Percentiles rank a stretch among this genome's conserved stretches.
Conservation (phyloP, 83 land plant genomes). For the Thuja plicata region DNA sequence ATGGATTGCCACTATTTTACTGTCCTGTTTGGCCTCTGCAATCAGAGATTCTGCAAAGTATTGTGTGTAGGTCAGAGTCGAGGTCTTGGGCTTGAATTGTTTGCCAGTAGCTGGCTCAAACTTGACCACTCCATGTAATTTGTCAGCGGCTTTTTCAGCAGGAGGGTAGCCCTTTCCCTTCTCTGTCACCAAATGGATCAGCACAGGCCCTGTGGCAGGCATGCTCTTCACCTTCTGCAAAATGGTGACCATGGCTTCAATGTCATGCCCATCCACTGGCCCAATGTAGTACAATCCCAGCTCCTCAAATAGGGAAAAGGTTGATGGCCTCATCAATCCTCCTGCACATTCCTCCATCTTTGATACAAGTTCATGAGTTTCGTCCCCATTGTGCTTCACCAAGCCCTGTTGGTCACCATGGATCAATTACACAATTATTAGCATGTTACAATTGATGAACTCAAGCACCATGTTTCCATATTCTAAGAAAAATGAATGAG, state of each 20-base stretch:
- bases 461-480: no score
- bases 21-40: conserved; percentile 61
- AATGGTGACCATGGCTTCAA: conserved; percentile 48
- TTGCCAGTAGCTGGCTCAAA: conserved; percentile 62
- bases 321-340: conserved; percentile 49
- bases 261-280: conserved; percentile 69
- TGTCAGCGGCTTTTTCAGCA: conserved; percentile 60
- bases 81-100: conserved; percentile 52
- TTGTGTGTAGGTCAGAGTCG: conserved; percentile 56
- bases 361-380: conserved; percentile 51
- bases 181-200: conserved; percentile 65
- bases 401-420: no score
- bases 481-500: no score
- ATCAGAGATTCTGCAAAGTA: conserved; percentile 63
- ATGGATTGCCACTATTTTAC: conserved; percentile 69
- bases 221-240: conserved; percentile 50
- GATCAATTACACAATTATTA: no score
- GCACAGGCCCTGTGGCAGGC: conserved; percentile 72
- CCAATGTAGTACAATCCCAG: conserved; percentile 75
- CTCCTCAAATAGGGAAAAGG: conserved; percentile 57
- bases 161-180: conserved; percentile 70
- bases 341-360: conserved; percentile 66
- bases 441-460: no score
- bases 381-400: conserved; percentile 42
- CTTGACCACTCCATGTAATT: conserved; percentile 66